Conservation (phyloP, 495 filamentous ascomycete genomes). For the Aspergillus steynii region DNA sequence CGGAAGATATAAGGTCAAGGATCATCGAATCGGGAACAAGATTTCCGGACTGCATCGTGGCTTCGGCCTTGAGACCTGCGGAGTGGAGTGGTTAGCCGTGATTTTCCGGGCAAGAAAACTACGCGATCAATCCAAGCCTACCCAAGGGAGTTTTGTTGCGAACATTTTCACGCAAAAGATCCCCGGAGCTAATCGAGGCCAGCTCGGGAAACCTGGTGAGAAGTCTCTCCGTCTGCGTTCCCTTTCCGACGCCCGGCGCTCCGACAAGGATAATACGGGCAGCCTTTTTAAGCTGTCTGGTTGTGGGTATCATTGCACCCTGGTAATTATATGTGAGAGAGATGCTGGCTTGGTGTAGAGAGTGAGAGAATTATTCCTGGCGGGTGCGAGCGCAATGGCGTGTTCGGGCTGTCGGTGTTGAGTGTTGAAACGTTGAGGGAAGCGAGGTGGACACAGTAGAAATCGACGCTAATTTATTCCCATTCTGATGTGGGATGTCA, state of each 20-base stretch:
- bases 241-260: conserved; percentile 90
- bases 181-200: conserved; percentile 89
- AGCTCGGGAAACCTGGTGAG: conserved; percentile 84
- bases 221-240: conserved; percentile 88
- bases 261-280: conserved; percentile 94
- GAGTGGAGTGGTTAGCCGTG: conserved; percentile 12
- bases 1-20: conserved; percentile 84
- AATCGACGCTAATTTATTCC: conserved; percentile 1
- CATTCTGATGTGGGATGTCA: conserved; percentile 1
- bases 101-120: background rate
- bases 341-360: conserved; percentile 10
- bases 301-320: conserved; percentile 26
- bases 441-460: conserved; percentile 10
- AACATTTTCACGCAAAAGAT: conserved; percentile 90
- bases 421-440: background rate
- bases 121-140: conserved; percentile 36
- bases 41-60: conserved; percentile 77
- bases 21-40: conserved; percentile 90
- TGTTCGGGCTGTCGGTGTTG: background rate
- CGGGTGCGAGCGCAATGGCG: background rate
- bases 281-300: conserved; percentile 66
- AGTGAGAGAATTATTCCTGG: background rate
- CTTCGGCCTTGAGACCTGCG: conserved; percentile 83
- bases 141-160: conserved; percentile 81
- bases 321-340: conserved; percentile 20